Evolutionary conservation across 495 filamentous ascomycete genomes (phyloP).

Genomic region (Penicillium robsamsonii): DNA sequence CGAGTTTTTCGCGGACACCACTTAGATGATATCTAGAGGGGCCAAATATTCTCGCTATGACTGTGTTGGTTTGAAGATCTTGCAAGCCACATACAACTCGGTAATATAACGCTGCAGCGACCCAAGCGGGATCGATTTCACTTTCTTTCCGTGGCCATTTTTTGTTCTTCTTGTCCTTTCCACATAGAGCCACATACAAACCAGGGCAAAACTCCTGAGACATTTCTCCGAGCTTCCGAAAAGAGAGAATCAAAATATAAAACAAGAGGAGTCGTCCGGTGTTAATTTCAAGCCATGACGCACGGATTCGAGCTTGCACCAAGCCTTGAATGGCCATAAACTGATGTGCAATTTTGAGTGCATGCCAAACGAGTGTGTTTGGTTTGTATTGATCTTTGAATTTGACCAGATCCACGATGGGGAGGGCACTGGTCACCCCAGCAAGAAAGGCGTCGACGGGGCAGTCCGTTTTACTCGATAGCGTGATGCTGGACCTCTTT

Average conservation of each 20-base stretch:
- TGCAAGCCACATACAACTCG: conserved; percentile 10
- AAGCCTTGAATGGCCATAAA: conserved; percentile 13
- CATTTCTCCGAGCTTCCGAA: conserved; percentile 2
- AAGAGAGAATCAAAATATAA: conserved; percentile 9
- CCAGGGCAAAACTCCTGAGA: conserved; percentile 11
- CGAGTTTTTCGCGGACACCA: not conserved
- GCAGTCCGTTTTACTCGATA: not conserved
- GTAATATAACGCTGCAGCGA: conserved; percentile 21
- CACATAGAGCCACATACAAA: conserved; percentile 8
- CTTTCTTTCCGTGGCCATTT: not conserved
- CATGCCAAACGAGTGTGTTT: conserved; percentile 13
- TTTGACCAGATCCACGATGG: not conserved
- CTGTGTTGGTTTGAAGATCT: not conserved
- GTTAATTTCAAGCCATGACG: not conserved
- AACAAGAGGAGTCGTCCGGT: conserved; percentile 10
- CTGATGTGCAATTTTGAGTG: conserved; percentile 10
- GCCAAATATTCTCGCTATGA: conserved; percentile 13
- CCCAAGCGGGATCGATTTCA: conserved; percentile 7
- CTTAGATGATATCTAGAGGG: not conserved
- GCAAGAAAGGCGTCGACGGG: not conserved
- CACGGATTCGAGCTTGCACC: conserved; percentile 1
- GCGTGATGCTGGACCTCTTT: not conserved
- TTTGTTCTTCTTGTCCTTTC: not conserved
- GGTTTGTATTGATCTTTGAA: not conserved
- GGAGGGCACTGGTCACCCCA: not conserved